Evolutionary conservation across 2,329 filamentous ascomycete species (phyloP), one percentile per base, ranked within the genome.

Genomic region (Penicillium sp.): DNA sequence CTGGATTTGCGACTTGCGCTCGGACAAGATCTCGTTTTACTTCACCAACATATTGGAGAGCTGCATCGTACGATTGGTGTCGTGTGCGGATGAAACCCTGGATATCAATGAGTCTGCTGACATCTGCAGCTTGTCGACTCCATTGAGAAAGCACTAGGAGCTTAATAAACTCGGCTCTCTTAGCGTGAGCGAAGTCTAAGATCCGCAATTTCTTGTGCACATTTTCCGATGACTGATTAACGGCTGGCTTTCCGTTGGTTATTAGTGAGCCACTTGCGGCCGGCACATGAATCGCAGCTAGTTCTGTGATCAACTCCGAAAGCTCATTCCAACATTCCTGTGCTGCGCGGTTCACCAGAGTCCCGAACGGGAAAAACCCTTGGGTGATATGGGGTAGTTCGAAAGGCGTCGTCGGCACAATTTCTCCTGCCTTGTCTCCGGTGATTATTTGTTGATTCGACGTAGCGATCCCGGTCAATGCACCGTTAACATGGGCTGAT

Each of bases 141-240:
- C 93, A 99, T 71, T 93, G 87, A 1, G 87, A 84, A 39, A 99
- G 84, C 18, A 99, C 89, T 16, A 96, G 77, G 7, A 91, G 81
- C 73, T 99, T 97, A 67, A 95, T 89, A 77, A 95, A 97, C 73
- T 89, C 89, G 27, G 86, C 83, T 64, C 95, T 86, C 63, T 87
- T 82, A 18, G 83, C 80, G 66, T 92, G 86, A 8, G 87, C 83
- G 72, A 93, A 95, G 36, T 87, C 82, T 51, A 95, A 71, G 45
- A 96, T 69, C 30, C 77, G 72, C 25, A 81, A 72, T 71, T 95
- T 96, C 72, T 95, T 95, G 28, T 79, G 76, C 11, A 88, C 63
- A 63, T 89, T 92, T 52, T 85, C 82, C 11, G 64, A 54, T 6
- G 66, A 66, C 46, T 72, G 70, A 42, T 71, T 72, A 10, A 67